These are phyloP conservation scores for Ilyonectria mors-panacis DNA, from an alignment of 2,329 filamentous ascomycete species.

Conservation along the genomic window DNA sequence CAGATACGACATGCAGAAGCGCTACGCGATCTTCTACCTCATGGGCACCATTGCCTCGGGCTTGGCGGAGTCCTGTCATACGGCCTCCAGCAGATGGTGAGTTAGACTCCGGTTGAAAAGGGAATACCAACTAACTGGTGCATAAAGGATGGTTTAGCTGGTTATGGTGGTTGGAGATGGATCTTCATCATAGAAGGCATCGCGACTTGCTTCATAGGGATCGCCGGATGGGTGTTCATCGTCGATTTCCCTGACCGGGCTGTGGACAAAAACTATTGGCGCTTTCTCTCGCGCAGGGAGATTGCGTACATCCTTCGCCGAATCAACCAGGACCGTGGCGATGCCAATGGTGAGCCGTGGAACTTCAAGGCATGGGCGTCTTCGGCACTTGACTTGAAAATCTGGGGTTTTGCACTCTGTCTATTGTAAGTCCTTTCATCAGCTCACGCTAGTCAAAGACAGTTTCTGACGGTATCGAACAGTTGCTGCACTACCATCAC, in stretches of 20 bases:
- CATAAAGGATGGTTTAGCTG: slow-evolving; percentile 50
- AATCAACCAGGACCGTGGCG: slow-evolving; percentile 35
- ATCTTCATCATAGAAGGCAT: slow-evolving; percentile 56
- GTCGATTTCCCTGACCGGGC: slow-evolving; percentile 40
- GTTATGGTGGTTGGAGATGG: slow-evolving; percentile 63
- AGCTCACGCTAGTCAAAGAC: slow-evolving; percentile 1
- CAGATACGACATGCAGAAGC: slow-evolving; percentile 75
- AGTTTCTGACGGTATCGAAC: slow-evolving; percentile 17
- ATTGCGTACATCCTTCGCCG: slow-evolving; percentile 31
- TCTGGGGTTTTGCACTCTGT: no score
- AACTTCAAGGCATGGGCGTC: neutral
- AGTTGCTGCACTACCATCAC: slow-evolving; percentile 17
- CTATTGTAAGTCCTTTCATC: slow-evolving; percentile 8
- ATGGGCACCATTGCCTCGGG: slow-evolving; percentile 45
- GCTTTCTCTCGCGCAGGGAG: slow-evolving; percentile 23
- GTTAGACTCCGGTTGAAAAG: slow-evolving; percentile 38
- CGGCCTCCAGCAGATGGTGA: slow-evolving; percentile 51
- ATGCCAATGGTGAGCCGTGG: slow-evolving; percentile 29
- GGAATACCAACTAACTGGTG: no score
- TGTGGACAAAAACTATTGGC: slow-evolving; percentile 7
- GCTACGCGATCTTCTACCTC: slow-evolving; percentile 55
- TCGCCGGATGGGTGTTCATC: slow-evolving; percentile 19
- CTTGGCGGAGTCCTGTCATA: slow-evolving; percentile 44
- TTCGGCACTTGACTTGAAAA: no score
- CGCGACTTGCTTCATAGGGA: neutral